Conservation (phyloP, 371 early-diverging fungal species). For the Lichtheimia hyalospora region DNA sequence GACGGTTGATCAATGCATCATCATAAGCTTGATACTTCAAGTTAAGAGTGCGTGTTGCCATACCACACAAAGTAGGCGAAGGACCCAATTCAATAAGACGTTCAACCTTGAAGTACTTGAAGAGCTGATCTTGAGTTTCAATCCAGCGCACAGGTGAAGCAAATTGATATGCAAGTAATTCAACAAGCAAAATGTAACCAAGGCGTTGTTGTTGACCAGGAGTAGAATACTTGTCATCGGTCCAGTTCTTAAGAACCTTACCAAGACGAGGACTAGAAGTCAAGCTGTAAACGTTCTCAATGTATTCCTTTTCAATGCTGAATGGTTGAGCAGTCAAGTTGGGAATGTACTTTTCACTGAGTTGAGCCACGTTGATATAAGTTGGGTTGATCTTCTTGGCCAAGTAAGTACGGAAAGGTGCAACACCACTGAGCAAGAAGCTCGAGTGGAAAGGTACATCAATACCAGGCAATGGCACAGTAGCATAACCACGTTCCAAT, state of each 20-base stretch:
- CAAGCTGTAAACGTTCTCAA: slow-evolving; percentile 71
- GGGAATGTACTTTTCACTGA: slow-evolving; percentile 89
- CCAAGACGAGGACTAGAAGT: slow-evolving; percentile 75
- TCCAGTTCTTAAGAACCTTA: slow-evolving; percentile 85
- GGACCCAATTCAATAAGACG: slow-evolving; percentile 94
- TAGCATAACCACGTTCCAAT: slow-evolving; percentile 89
- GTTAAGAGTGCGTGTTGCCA: slow-evolving; percentile 94
- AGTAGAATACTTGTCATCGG: slow-evolving; percentile 65
- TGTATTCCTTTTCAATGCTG: slow-evolving; percentile 76
- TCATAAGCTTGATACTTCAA: slow-evolving; percentile 96
- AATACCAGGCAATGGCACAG: slow-evolving; percentile 91
- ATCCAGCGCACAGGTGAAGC: slow-evolving; percentile 96
- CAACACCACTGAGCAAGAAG: slow-evolving; percentile 88
- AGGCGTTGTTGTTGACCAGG: slow-evolving; percentile 84
- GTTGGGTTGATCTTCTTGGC: slow-evolving; percentile 79
- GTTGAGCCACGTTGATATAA: slow-evolving; percentile 75
- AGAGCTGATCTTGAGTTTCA: slow-evolving; percentile 94
- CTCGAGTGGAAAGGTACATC: slow-evolving; percentile 98
- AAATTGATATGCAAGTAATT: slow-evolving; percentile 94
- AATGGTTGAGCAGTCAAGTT: slow-evolving; percentile 95
- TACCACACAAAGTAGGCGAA: slow-evolving; percentile 85
- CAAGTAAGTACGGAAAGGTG: slow-evolving; percentile 90
- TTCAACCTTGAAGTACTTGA: slow-evolving; percentile 79
- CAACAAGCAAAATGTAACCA: slow-evolving; percentile 86
- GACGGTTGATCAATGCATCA: slow-evolving; percentile 88